Percentiles rank a stretch among this genome's conserved stretches.
Conservation (phyloP, 2,329 filamentous ascomycete species). For the Sarocladium oryzae region DNA sequence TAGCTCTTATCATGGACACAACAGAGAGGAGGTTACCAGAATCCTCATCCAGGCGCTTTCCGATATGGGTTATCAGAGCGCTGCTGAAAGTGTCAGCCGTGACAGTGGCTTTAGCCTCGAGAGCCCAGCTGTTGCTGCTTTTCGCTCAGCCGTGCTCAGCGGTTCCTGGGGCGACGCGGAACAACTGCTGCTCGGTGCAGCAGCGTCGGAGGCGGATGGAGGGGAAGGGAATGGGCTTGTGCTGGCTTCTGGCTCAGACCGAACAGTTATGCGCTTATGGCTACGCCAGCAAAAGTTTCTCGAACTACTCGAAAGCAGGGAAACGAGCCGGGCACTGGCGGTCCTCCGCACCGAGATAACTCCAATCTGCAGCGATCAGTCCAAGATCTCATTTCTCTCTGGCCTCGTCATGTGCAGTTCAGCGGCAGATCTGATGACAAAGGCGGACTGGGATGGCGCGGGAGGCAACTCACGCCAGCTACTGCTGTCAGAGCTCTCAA, state of each 20-base stretch:
- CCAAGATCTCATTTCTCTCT: slow-evolving; percentile 74
- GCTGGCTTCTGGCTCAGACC: slow-evolving; percentile 68
- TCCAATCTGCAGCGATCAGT: slow-evolving; percentile 72
- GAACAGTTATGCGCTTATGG: slow-evolving; percentile 76
- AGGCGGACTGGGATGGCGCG: slow-evolving; percentile 82
- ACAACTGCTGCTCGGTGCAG: slow-evolving; percentile 59
- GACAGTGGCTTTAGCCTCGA: slow-evolving; percentile 88
- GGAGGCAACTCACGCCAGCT: slow-evolving; percentile 65
- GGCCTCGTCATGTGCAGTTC: slow-evolving; percentile 86
- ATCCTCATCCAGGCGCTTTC: slow-evolving; percentile 86
- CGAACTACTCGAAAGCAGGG: slow-evolving; percentile 73
- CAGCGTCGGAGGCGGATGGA: slow-evolving; percentile 25
- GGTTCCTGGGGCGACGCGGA: slow-evolving; percentile 87
- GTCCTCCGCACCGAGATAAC: slow-evolving; percentile 87
- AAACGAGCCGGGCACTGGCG: slow-evolving; percentile 66
- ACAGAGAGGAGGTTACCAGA: slow-evolving; percentile 86
- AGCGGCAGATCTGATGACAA: slow-evolving; percentile 65
- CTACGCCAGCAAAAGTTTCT: slow-evolving; percentile 92
- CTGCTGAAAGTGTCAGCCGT: slow-evolving; percentile 66
- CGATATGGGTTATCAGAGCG: slow-evolving; percentile 78
- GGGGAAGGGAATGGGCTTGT: slow-evolving; percentile 55
- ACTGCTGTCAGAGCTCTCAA: slow-evolving; percentile 76
- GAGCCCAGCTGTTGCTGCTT: slow-evolving; percentile 77
- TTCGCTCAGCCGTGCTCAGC: slow-evolving; percentile 70
- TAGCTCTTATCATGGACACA: slow-evolving; percentile 68